Conservation (phyloP, 1,284 basidiomycete genomes). For the Ceratobasidium sp. region DNA sequence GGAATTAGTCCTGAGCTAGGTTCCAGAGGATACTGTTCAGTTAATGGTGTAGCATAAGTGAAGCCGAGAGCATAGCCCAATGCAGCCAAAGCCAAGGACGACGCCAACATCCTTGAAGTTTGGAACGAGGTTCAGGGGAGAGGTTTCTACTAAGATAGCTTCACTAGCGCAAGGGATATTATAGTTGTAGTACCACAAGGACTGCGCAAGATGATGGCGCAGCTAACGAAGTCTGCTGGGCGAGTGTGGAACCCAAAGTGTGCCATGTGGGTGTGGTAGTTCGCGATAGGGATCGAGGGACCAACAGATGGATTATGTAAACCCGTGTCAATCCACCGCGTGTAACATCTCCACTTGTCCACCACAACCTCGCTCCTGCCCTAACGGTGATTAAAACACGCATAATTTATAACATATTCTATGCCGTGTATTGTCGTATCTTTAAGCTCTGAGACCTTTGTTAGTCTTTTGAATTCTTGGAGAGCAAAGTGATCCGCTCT, state of each 20-base stretch:
- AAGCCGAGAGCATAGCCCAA: not conserved
- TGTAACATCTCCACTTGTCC: no score
- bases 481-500: no score
- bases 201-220: slow-evolving; percentile 10
- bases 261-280: slow-evolving; percentile 19
- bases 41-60: not conserved
- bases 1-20: not conserved
- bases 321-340: no score
- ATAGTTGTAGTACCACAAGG: not conserved
- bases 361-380: no score
- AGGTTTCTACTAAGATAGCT: not conserved
- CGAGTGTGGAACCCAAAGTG: not conserved
- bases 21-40: not conserved
- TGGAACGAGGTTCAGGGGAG: not conserved
- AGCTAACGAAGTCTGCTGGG: not conserved
- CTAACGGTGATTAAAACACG: no score
- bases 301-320: no score
- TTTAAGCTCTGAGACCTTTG: no score
- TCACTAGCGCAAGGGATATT: no score
- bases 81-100: not conserved
- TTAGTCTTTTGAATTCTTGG: no score
- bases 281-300: no score
- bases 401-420: no score
- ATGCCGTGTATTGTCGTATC: no score
- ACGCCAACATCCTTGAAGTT: not conserved